Base-by-base conservation (phyloP, 2,329 filamentous ascomycete genomes). In the Neofusicoccum ribis region DNA sequence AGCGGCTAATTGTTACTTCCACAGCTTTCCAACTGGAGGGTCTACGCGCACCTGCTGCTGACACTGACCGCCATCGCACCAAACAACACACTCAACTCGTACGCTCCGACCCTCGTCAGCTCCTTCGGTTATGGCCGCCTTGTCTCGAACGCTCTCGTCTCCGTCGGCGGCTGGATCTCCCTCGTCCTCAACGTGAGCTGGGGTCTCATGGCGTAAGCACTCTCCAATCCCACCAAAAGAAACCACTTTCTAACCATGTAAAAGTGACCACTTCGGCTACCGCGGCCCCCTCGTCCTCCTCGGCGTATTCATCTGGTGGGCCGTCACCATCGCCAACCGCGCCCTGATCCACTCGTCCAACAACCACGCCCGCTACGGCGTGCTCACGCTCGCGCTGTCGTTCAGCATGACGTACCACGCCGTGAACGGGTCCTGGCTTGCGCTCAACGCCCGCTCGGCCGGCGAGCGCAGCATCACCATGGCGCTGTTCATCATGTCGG, bases 11-110 rank as follows among this genome's bases (percentile, higher is more conserved):
- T 72, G 64, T 68, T 14, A 5, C 37, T 7, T 8, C 23, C 17
- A 11, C n/a, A 65, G 63, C 50, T 65, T 9, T 59, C 68, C 11
- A 73, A 72, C 51, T 76, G 74, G 74, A 67, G 71, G 37, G 65
- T 75, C 46, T 76, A 73, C 69, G 62, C 72, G 1, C 74, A 76
- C 56, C 70, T 76, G 47, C 56, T 75, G n/a, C 72, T 76, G 60
- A 76, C 74, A 0, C 63, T 76, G 23, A 70, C 68, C 52, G 74
- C 73, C 65, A 72, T 75, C 46, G 72, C 72, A 0, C 74, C 74
- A 3, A 69, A 71, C 58, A 71, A 70, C 36, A 73, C 70, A 1
- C 71, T 76, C 59, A 70, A 72, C 50, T 73, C 72, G 9, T 76
- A 76, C 54, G 72, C 73, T 5, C 74, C 74, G 3, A 73, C 73